These are phyloP conservation scores for Sanghuangporus baumii DNA, from an alignment of 1,284 basidiomycete genomes.

Conservation along the genomic window DNA sequence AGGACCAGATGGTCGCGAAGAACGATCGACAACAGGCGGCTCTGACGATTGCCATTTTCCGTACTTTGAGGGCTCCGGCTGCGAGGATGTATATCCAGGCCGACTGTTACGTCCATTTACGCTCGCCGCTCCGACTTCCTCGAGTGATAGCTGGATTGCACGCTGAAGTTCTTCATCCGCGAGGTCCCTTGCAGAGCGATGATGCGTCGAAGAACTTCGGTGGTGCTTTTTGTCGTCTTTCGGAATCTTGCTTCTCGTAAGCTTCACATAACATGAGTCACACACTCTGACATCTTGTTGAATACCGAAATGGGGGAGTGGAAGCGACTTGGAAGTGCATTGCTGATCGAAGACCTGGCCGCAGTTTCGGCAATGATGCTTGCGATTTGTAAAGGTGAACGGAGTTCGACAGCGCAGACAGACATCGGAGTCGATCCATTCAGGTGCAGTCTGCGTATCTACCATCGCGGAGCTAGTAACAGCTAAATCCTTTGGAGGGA, in stretches of 20 bases:
- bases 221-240: constrained; percentile 31
- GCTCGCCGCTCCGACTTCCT: constrained; percentile 59
- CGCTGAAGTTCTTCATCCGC: constrained; percentile 89
- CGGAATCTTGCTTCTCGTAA: constrained; percentile 52
- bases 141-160: constrained; percentile 88
- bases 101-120: constrained; percentile 33
- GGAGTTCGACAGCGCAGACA: constrained; percentile 90
- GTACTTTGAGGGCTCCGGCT: constrained; percentile 36
- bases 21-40: constrained; percentile 63
- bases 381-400: constrained; percentile 95
- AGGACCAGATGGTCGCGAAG: constrained; percentile 37
- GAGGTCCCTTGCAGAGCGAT: constrained; percentile 54
- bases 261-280: constrained; percentile 80
- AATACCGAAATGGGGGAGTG: constrained; percentile 93
- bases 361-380: constrained; percentile 98
- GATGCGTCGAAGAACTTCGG: constrained; percentile 32
- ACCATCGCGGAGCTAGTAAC: constrained; percentile 76
- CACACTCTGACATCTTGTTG: constrained; percentile 92
- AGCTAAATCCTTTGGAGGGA: constrained; percentile 75
- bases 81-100: constrained; percentile 65
- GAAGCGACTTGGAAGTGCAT: constrained; percentile 83
- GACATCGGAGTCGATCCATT: constrained; percentile 95
- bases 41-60: constrained; percentile 55
- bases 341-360: constrained; percentile 95
- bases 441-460: constrained; percentile 83